Base-by-base conservation (phyloP, 768 basidiomycete genomes). In the Calocera viscosa region DNA sequence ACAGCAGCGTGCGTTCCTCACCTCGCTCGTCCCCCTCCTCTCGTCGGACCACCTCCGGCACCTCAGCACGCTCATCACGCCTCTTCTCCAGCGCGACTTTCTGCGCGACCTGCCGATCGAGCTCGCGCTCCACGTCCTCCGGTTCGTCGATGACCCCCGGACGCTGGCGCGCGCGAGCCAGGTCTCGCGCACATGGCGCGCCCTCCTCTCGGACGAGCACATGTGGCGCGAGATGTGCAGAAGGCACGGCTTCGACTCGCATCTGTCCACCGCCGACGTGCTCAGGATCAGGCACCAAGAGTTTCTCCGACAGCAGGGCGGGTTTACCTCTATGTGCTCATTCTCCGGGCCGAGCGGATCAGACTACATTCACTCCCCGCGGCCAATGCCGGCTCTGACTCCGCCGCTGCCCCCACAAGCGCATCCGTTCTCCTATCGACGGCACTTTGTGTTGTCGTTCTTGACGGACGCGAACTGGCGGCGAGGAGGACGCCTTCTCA, bases 151-250 rank as follows among this genome's bases (percentile, higher is more conserved):
- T 66, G 87, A 91, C 49, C 86, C 89, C 0, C 77, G 78, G 47
- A 86, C 88, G 0, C 84, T 96, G 11, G 79, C 84, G 0, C 79
- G 90, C 12, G 88, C 88, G 0, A 79, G 82, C 41, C 80, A 82
- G 35, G 94, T 94, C 32, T 88, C 86, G 70, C 78, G 79, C 65
- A 80, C 81, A 63, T 97, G 94, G 94, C 76, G 81, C 16, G 76
- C 74, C 17, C 80, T 96, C 5, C 80, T 87, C 7, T 76, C 80
- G 49, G 92, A 93, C 71, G 91, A 94, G 70, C 81, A 79, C 69
- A 79, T 90, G 12, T 97, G 94, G 94, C 86, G 84, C 75, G 71
- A 80, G 12, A 84, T 95, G 84, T 92, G 88, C 72, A 75, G 78
- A 12, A 72, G 77, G 19, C 82, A 85, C 73, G 81, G 81, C 5